phyloP scores from a whole-genome alignment of 129 eudicot species.

The Chrysanthemum seticuspe region DNA sequence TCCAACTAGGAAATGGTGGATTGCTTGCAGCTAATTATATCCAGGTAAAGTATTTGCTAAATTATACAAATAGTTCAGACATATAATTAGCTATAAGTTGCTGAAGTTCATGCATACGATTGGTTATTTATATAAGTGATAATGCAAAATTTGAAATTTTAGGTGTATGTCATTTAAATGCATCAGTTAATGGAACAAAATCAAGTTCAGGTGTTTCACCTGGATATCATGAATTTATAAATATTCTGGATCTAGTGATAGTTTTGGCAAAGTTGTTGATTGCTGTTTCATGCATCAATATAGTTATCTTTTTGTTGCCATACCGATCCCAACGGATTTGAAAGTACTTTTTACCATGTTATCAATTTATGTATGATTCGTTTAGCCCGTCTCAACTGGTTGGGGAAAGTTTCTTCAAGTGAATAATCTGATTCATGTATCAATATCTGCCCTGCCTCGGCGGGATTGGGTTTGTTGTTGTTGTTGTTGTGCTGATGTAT shows the following conservation, averaged over 20 bases:
- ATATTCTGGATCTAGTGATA: not conserved
- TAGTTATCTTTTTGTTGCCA: not conserved
- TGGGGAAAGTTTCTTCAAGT: not conserved
- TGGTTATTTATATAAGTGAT: too few species aligned
- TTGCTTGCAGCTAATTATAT: conserved; percentile 16
- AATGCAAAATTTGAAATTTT: too few species aligned
- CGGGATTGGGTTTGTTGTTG: too few species aligned
- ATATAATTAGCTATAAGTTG: conserved; percentile 1
- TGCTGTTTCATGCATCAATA: not conserved
- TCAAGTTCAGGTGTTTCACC: too few species aligned
- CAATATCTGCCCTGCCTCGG: not conserved
- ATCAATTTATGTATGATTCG: not conserved
- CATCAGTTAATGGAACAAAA: too few species aligned
- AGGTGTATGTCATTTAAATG: too few species aligned
- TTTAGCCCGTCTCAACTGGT: not conserved
- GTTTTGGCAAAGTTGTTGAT: not conserved
- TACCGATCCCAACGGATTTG: not conserved
- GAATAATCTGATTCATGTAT: not conserved
- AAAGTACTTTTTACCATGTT: not conserved
- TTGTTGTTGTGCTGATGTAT: not conserved
- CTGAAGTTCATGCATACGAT: not conserved
- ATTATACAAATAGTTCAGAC: not conserved
- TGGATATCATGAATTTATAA: too few species aligned
- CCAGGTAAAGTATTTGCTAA: not conserved
- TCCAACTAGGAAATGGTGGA: conserved; percentile 12